Percentiles rank a stretch among this genome's conserved stretches.
phyloP scores from a whole-genome alignment of 2,329 filamentous ascomycete genomes.

The Ophiostoma triangulosporum region DNA sequence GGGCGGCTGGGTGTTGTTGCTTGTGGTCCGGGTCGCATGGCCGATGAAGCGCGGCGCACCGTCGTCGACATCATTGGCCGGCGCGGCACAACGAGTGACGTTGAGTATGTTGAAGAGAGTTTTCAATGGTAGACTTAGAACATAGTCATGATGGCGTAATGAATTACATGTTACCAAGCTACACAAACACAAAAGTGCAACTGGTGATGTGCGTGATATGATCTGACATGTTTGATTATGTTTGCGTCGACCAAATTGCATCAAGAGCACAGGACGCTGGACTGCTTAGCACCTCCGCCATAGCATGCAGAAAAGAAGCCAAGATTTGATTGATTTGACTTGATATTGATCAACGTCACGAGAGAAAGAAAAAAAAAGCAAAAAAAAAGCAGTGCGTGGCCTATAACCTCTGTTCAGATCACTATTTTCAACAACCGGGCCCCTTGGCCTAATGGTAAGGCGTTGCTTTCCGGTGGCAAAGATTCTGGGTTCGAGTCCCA shows the following conservation, averaged over 20 bases:
- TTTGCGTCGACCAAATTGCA: too few relatives aligned
- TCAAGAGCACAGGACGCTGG: too few relatives aligned
- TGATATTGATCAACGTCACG: too few relatives aligned
- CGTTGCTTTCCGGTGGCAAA: constrained; percentile 1
- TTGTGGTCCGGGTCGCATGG: constrained; percentile 13
- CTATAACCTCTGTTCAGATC: not conserved
- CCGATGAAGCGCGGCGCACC: constrained; percentile 10
- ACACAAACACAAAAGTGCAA: too few relatives aligned
- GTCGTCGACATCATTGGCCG: constrained; percentile 7
- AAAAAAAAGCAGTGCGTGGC: not conserved
- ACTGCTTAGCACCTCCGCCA: too few relatives aligned
- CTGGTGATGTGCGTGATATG: too few relatives aligned
- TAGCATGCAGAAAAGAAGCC: too few relatives aligned
- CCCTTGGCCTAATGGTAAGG: constrained; percentile 4
- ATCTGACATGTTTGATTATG: too few relatives aligned
- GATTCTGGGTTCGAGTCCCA: constrained; percentile 4
- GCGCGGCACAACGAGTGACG: not conserved
- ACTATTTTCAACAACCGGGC: not conserved
- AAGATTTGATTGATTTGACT: not conserved
- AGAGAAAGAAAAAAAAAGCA: not conserved
- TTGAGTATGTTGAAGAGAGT: constrained; percentile 15
- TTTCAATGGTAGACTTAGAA: constrained; percentile 13
- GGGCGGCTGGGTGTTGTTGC: constrained; percentile 13
- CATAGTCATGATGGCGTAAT: too few relatives aligned
- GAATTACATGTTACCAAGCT: too few relatives aligned